Conservation (phyloP, 1,139 yeast genomes). For the Hemisphaericaspora xylanilytica region DNA sequence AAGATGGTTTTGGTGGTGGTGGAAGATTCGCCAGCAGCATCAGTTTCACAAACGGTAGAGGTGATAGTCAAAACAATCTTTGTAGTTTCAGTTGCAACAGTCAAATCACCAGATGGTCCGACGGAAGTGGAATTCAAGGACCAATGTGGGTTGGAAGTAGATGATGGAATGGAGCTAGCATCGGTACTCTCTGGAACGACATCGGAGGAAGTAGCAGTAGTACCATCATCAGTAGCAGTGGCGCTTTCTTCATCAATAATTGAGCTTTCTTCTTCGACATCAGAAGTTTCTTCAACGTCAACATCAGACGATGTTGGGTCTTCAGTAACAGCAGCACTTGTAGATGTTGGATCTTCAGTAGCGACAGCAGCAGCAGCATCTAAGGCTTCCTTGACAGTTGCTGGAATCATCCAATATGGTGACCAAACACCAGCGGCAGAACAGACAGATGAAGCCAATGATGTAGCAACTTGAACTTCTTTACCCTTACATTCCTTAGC, state of each 20-base stretch:
- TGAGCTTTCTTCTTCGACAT: conserved; percentile 5
- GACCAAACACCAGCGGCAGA: conserved; percentile 42
- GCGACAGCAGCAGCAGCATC: conserved; percentile 32
- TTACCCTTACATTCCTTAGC: conserved; percentile 30
- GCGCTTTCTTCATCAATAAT: conserved; percentile 6
- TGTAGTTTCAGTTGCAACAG: conserved; percentile 5
- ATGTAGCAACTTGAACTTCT: conserved; percentile 37
- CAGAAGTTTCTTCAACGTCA: neutral
- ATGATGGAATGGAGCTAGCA: too few species aligned
- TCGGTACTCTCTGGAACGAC: too few species aligned
- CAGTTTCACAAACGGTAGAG: conserved; percentile 4
- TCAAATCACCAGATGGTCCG: conserved; percentile 5
- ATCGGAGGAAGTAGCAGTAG: too few species aligned
- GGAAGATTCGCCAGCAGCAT: conserved; percentile 4
- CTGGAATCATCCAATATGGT: conserved; percentile 38
- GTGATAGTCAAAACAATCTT: conserved; percentile 5
- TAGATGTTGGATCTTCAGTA: too few species aligned
- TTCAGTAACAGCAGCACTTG: too few species aligned
- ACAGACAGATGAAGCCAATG: conserved; percentile 22
- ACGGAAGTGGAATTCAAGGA: neutral
- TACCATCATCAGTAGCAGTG: too few species aligned
- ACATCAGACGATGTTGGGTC: too few species aligned
- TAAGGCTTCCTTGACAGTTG: conserved; percentile 32
- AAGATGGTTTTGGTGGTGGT: conserved; percentile 5
- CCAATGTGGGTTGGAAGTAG: too few species aligned